Base-by-base conservation (phyloP, 2,329 filamentous ascomycete genomes). In the Alternaria sp. region DNA sequence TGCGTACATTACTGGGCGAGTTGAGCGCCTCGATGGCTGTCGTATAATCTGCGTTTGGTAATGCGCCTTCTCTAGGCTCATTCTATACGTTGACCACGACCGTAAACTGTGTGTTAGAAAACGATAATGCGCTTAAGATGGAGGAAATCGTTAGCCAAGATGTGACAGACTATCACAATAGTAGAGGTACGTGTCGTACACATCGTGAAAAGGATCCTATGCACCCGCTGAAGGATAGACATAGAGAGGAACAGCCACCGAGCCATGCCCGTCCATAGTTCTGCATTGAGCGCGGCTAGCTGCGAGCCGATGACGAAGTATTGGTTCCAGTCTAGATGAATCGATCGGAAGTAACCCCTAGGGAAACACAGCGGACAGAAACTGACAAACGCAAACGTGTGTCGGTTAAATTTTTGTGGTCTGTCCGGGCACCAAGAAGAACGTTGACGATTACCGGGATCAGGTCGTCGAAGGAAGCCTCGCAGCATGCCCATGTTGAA, bases 11-110 rank as follows among this genome's bases (percentile, higher is more conserved):
- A 58, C 79, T 68, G 62, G 79, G 73, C 21, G 71, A 67, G 53
- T 77, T 75, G 45, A 83, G 73, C 51, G 67, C 73, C 34, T 75
- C 73, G 46, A 81, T 77, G 61, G 79, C 80, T 36, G 75, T 70
- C 28, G 75, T 77, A 65, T 81, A 82, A 65, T 79, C 78, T 51
- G 71, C 72, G 68, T 81, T 80, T 23, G 80, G 80, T 56, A 81
- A 62, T 44, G 75, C 60, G 45, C 71, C 65, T 52, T 70, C 74
- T 68, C 82, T 83, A 67, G 79, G 83, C 62, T 73, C 84, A 63
- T 69, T 81, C 61, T 77, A 77, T 70, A 79, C 77, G 58, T 84
- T 84, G 58, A 84, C 79, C 56, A 81, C 76, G 29, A 83, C 78
- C 41, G 83, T 84, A 65, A 84, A 84, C 54, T 82, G 76, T 64